These are phyloP conservation scores for Hibiscus tridactylites DNA, from an alignment of 345 rosid genomes.

Conservation along the genomic window DNA sequence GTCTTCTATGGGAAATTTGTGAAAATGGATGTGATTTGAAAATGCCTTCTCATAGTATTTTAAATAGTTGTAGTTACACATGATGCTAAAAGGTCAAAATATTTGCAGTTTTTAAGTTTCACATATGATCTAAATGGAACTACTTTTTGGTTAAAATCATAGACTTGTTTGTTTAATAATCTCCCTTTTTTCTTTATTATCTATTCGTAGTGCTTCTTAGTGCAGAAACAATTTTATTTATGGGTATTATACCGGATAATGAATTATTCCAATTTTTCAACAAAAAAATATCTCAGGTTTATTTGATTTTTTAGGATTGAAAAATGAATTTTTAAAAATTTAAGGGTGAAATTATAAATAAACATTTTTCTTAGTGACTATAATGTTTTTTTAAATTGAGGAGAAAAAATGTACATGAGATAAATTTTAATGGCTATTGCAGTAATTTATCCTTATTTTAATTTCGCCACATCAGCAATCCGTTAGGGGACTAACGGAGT, in stretches of 20 bases:
- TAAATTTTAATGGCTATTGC: no score
- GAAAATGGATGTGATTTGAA: background rate
- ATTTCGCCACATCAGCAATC: no score
- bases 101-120: background rate
- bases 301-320: no score
- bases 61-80: background rate
- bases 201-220: background rate
- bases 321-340: no score
- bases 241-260: background rate
- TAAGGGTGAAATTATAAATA: no score
- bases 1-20: background rate
- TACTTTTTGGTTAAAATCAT: background rate
- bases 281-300: slow-evolving; percentile 38
- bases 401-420: no score
- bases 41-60: background rate
- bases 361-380: no score
- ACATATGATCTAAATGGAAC: background rate
- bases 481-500: no score
- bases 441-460: no score
- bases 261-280: background rate
- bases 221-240: background rate
- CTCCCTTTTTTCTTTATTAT: background rate
- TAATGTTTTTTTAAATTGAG: no score
- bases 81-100: background rate
- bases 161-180: background rate